phyloP scores from a whole-genome alignment of 768 basidiomycete genomes.

The Sutorius australiensis region DNA sequence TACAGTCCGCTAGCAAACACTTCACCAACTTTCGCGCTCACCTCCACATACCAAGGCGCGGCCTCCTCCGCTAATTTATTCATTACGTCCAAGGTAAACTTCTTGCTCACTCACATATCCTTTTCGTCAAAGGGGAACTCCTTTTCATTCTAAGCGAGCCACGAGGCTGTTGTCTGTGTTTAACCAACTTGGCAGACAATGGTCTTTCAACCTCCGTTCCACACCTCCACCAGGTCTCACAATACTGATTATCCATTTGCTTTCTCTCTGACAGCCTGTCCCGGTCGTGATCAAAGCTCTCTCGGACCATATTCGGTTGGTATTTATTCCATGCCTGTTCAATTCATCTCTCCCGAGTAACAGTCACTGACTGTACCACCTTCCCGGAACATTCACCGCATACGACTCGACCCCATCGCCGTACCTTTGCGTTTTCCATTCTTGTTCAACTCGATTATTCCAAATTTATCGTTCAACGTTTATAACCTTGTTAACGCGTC shows the following conservation, averaged over 20 bases:
- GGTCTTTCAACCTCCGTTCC: slow-evolving; percentile 18
- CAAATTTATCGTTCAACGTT: neutral
- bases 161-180: slow-evolving; percentile 19
- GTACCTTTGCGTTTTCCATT: slow-evolving; percentile 9
- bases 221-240: slow-evolving; percentile 18
- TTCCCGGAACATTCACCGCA: neutral
- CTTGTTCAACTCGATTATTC: slow-evolving; percentile 1
- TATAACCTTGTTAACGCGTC: slow-evolving; percentile 27
- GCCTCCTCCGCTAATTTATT: slow-evolving; percentile 68
- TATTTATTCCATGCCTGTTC: slow-evolving; percentile 28
- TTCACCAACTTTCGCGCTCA: slow-evolving; percentile 4
- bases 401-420: slow-evolving; percentile 7
- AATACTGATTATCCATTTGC: slow-evolving; percentile 19
- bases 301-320: slow-evolving; percentile 22
- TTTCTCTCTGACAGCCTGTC: slow-evolving; percentile 21
- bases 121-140: slow-evolving; percentile 1
- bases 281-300: slow-evolving; percentile 23
- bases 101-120: slow-evolving; percentile 9
- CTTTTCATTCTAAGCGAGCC: slow-evolving; percentile 19
- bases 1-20: neutral
- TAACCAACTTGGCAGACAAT: slow-evolving; percentile 26
- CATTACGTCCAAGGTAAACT: slow-evolving; percentile 54
- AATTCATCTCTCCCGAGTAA: slow-evolving; percentile 6
- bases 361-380: slow-evolving; percentile 14
- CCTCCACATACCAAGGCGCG: slow-evolving; percentile 45